Base-by-base conservation (phyloP, 495 filamentous ascomycete species). In the Barbatosphaeria neglecta region DNA sequence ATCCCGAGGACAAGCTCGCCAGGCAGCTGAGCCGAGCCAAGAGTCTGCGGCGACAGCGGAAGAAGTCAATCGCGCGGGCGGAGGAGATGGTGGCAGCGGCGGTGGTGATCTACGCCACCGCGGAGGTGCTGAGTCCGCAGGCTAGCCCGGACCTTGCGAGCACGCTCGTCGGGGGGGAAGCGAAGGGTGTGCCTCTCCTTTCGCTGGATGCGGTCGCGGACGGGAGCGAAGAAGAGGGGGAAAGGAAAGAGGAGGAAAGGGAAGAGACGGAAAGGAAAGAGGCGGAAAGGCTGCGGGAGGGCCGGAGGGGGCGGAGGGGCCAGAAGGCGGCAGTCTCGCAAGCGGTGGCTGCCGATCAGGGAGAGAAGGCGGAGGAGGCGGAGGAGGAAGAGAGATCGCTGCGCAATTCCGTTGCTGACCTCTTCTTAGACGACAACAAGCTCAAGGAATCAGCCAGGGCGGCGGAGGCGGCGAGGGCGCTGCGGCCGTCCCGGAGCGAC, bases 11-110 rank as follows among this genome's bases (percentile, higher is more conserved):
- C 57, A 55, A 61, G 53, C 55, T 61, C 43, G 62, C 65, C 51
- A 57, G 54, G 50, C 56, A 64, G 25, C 49, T 71, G 40, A 55
- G 61, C 45, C 60, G 64, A 19, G 64, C 54, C 15, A 62, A 53
- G 28, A 70, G 60, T 41, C 53, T 66, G 27, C 65, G 59, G 41
- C 62, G 62, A 37, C 60, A 58, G 38, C 62, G 64, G 20, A 64
- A 52, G 25, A 57, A 63, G 40, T 67, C 61, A 22, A 59, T 68
- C 47, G 65, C 58, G 39, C 51, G 62, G 22, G 64, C 63, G 22
- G 69, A 73, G 52, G 69, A 71, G 50, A 61, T 65, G 46, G 59
- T 73, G 11, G 67, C 69, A 13, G 59, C 66, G n/a, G 68, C 69
- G 37, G 69, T 73, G 13, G 61, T 73, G 16, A 55, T 71, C 6